Conservation (phyloP, 2,329 filamentous ascomycete genomes). For the Cladophialophora immunda region DNA sequence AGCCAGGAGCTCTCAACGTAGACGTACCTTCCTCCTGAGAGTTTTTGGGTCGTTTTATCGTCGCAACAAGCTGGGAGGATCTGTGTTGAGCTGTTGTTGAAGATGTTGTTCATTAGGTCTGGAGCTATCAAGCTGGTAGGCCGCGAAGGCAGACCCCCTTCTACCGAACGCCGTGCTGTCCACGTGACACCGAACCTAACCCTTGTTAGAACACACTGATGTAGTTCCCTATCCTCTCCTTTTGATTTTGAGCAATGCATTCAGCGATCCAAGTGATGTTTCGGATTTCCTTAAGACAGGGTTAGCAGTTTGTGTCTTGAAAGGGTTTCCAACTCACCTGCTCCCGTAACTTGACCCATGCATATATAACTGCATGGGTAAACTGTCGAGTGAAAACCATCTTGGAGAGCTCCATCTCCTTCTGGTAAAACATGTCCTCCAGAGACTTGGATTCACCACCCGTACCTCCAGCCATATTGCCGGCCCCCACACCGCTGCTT, state of each 20-base stretch:
- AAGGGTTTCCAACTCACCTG: conserved; percentile 70
- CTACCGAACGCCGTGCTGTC: conserved; percentile 36
- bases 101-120: conserved; percentile 22
- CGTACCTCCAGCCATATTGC: conserved; percentile 85
- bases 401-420: conserved; percentile 99
- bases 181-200: conserved; percentile 14
- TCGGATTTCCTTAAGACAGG: conserved; percentile 81
- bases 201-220: conserved; percentile 87
- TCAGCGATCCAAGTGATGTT: conserved; percentile 99
- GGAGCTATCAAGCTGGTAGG: conserved; percentile 21
- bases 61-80: neutral
- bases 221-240: conserved; percentile 98
- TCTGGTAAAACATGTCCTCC: conserved; percentile 98
- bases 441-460: conserved; percentile 85
- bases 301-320: conserved; percentile 40
- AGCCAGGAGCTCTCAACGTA: neutral
- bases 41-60: neutral
- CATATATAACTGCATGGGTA: conserved; percentile 92
- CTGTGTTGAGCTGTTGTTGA: neutral
- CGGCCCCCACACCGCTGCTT: conserved; percentile 75
- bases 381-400: conserved; percentile 95
- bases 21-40: neutral
- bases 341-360: conserved; percentile 96
- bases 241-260: conserved; percentile 99
- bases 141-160: conserved; percentile 8